Conservation (phyloP, 371 early-diverging fungal species). For the Funneliformis caledonium region DNA sequence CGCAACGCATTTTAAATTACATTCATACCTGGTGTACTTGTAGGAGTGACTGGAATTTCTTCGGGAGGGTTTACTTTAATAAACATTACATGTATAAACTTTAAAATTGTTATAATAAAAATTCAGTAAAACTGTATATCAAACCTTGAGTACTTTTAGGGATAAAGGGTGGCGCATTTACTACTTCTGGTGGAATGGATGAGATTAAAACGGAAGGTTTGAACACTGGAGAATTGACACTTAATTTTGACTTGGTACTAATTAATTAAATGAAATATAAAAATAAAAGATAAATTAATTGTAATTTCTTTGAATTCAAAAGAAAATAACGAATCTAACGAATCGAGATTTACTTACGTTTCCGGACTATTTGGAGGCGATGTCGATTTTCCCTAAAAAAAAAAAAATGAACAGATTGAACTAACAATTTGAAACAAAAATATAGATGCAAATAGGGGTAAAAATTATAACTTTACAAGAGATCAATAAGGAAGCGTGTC, state of each 20-base stretch:
- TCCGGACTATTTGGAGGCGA: conserved; percentile 59
- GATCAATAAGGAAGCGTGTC: conserved; percentile 1
- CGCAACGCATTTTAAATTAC: neutral
- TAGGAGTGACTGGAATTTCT: conserved; percentile 11
- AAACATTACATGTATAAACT: neutral
- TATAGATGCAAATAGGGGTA: neutral
- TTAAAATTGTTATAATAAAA: neutral
- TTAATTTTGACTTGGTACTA: conserved; percentile 58
- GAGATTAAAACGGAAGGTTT: conserved; percentile 56
- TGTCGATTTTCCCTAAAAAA: conserved; percentile 30
- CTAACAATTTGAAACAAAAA: neutral
- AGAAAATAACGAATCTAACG: neutral
- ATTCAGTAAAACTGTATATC: neutral
- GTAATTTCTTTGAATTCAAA: neutral
- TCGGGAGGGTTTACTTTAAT: conserved; percentile 6
- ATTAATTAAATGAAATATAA: neutral
- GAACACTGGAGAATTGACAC: conserved; percentile 66
- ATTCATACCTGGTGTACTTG: conserved; percentile 16
- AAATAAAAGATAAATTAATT: neutral
- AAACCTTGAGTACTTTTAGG: conserved; percentile 59
- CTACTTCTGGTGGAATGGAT: conserved; percentile 60
- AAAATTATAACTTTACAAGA: neutral
- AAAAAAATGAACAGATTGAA: neutral
- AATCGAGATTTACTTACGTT: conserved; percentile 52
- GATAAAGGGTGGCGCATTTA: conserved; percentile 70